Percentiles rank a stretch among this genome's conserved stretches.
Evolutionary conservation across 2,329 filamentous ascomycete genomes (phyloP).

Genomic region (Thelonectria blattea): DNA sequence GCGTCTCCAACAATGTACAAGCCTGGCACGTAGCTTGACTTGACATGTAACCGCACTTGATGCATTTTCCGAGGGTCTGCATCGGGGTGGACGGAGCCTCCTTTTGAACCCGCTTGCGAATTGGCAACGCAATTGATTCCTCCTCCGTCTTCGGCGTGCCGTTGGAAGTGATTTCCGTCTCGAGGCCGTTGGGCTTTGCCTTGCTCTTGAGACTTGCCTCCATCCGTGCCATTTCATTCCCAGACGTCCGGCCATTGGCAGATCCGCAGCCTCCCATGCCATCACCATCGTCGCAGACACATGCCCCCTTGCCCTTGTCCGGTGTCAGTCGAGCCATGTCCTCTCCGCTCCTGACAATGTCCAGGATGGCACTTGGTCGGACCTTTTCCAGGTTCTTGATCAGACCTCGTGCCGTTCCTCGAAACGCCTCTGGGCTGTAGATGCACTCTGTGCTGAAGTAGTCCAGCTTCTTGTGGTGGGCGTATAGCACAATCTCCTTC

Average conservation of each 20-base stretch:
- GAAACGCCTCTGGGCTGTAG: slow-evolving; percentile 95
- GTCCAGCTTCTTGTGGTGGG: slow-evolving; percentile 93
- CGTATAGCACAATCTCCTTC: slow-evolving; percentile 98
- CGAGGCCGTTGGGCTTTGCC: slow-evolving; percentile 31
- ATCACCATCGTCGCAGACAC: slow-evolving; percentile 47
- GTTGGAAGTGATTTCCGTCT: slow-evolving; percentile 42
- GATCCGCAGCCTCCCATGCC: slow-evolving; percentile 73
- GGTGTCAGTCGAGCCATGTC: slow-evolving; percentile 84
- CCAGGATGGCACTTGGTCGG: slow-evolving; percentile 89
- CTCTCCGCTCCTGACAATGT: slow-evolving; percentile 93
- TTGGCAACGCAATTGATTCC: slow-evolving; percentile 43
- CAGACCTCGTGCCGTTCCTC: slow-evolving; percentile 86
- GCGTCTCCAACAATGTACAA: slow-evolving; percentile 83
- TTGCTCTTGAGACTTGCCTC: slow-evolving; percentile 58
- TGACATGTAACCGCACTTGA: slow-evolving; percentile 91
- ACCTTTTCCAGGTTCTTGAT: slow-evolving; percentile 97
- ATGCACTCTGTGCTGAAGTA: slow-evolving; percentile 99
- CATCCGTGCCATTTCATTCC: slow-evolving; percentile 82
- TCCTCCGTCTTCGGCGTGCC: slow-evolving; percentile 32
- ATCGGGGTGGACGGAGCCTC: slow-evolving; percentile 48
- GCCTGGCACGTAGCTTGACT: slow-evolving; percentile 95
- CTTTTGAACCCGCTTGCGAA: slow-evolving; percentile 40
- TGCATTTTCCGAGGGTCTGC: slow-evolving; percentile 82
- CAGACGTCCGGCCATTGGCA: slow-evolving; percentile 66
- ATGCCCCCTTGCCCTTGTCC: slow-evolving; percentile 45